Evolutionary conservation across 2,329 filamentous ascomycete genomes (phyloP).

Genomic region (Diplodia intermedia): DNA sequence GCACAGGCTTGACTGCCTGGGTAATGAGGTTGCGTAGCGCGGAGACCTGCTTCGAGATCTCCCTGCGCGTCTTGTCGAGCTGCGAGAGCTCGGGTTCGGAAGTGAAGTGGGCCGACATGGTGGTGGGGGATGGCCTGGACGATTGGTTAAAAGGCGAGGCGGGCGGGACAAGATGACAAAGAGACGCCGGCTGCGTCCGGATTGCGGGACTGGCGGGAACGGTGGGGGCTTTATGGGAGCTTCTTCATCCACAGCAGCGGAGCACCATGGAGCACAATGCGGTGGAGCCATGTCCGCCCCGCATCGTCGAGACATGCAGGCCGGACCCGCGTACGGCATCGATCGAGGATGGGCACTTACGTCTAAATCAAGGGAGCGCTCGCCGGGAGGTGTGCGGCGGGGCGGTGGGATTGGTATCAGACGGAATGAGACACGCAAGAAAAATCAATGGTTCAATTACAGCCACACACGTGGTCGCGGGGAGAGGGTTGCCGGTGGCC

Average conservation of each 20-base stretch:
- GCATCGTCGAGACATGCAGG: neutral
- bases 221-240: neutral
- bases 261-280: neutral
- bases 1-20: constrained; percentile 42
- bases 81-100: constrained; percentile 30
- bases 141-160: neutral
- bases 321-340: neutral
- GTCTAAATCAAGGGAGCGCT: neutral
- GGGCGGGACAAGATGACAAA: constrained; percentile 3
- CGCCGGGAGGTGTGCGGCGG: neutral
- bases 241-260: no score
- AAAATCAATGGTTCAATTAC: constrained; percentile 17
- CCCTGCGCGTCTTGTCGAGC: constrained; percentile 28
- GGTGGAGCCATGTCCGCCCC: neutral
- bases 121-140: neutral
- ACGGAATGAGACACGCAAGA: constrained; percentile 9
- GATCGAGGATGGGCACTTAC: no score
- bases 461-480: constrained; percentile 29
- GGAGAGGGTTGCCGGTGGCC: neutral
- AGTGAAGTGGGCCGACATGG: constrained; percentile 24
- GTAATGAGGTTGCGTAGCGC: constrained; percentile 41
- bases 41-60: constrained; percentile 15
- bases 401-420: neutral
- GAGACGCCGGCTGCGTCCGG: neutral
- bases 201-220: neutral